Base-by-base conservation (phyloP, 306 rosid species). In the Malus fusca region DNA sequence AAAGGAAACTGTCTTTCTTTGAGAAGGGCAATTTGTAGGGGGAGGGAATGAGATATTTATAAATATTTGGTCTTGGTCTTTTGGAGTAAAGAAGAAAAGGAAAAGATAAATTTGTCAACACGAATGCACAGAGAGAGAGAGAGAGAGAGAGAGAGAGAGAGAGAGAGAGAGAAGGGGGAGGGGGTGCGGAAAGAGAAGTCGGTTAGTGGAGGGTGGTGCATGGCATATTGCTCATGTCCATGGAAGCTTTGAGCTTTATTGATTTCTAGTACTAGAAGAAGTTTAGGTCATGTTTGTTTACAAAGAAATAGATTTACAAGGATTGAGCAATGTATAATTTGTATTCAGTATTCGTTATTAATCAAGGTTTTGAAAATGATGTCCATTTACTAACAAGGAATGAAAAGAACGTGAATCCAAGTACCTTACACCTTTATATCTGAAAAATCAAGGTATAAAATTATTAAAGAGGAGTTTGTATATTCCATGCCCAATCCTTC, bases 131-230 rank as follows among this genome's bases (percentile, higher is more conserved):
- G 8, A 44, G 86, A 53, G 11, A 35, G 63, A 83, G 42, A 6
- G 40, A 35, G 40, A 35, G 40, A 33, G 37, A 33, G 37, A 33
- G 37, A 33, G 37, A 33, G 37, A 33, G 37, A 31, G 35, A 31
- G 35, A 31, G 35, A 31, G 31, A 30, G 31, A 30, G 31, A 30
- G 30, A n/a, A n/a, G n/a, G n/a, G n/a, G n/a, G n/a, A n/a, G 33
- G 35, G 35, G 1, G 35, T 0, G 35, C 26, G 35, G 86, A 44
- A 7, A 35, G 63, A 82, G 69, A 69, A 74, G 89, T 74, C 82
- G 86, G 92, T 74, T 75, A 82, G 93, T 88, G 84, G 93, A 75
- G 52, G 79, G 74, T 75, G 80, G 84, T 74, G 75, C 67, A 59
- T 61, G 81, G 83, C 86, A 66, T 14, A 4, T 79, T 73, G 71